Evolutionary conservation across 345 rosid species (phyloP).

Genomic region (Melaleuca quinquenervia): DNA sequence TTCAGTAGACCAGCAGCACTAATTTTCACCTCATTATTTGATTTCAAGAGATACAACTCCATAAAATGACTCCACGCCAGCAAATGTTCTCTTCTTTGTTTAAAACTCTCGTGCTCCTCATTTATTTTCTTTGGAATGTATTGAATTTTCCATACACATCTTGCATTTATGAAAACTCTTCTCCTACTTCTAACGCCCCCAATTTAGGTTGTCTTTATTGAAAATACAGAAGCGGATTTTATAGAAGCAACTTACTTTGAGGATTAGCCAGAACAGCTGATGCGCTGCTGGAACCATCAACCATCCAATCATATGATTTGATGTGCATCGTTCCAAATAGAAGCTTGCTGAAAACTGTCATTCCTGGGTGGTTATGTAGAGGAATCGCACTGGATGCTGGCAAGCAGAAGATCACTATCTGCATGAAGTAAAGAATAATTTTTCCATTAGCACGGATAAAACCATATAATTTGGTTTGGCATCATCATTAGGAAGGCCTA

Average conservation of each 20-base stretch:
- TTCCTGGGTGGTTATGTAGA: conserved; percentile 93
- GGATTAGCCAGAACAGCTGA: conserved; percentile 10
- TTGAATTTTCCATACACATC: neutral
- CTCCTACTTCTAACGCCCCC: neutral
- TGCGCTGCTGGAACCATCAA: conserved; percentile 23
- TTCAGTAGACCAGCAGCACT: neutral
- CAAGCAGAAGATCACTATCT: conserved; percentile 95
- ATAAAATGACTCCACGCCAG: neutral
- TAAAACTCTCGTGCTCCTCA: neutral
- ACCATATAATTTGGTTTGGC: neutral
- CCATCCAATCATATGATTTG: conserved; percentile 89
- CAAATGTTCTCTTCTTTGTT: neutral
- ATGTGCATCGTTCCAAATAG: conserved; percentile 91
- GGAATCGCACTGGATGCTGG: conserved; percentile 85
- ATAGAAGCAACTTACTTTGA: conserved; percentile 11
- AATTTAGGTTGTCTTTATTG: neutral
- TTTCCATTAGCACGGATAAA: neutral
- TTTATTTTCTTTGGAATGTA: neutral
- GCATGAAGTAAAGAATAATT: neutral
- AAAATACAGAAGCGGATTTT: neutral
- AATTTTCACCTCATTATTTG: neutral
- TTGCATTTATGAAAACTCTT: neutral
- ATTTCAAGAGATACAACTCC: neutral
- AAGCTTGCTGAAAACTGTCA: conserved; percentile 95
- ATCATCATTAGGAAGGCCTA: neutral